These are phyloP conservation scores for Verbena officinalis DNA, from an alignment of 257 asterid species.

Conservation along the genomic window DNA sequence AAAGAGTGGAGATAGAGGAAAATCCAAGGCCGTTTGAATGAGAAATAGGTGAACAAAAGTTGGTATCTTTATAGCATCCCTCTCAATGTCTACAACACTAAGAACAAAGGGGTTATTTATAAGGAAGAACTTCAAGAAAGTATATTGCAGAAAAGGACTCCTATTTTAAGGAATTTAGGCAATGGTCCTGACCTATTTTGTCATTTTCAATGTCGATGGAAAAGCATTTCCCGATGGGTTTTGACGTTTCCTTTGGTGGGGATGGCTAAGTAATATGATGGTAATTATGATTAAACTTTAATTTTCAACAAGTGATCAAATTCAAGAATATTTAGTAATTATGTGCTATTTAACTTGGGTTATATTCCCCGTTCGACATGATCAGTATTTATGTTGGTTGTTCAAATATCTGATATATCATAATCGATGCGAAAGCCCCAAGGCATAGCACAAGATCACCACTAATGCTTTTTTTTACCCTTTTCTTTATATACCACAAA, in stretches of 20 bases:
- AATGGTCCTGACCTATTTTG: conserved; percentile 37
- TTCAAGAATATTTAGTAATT: too few relatives aligned
- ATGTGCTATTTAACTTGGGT: too few relatives aligned
- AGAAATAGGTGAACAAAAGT: conserved; percentile 43
- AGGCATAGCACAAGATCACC: too few relatives aligned
- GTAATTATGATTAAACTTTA: too few relatives aligned
- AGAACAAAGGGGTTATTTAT: conserved; percentile 39
- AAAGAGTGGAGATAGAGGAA: conserved; percentile 39
- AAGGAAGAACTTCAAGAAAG: conserved; percentile 24
- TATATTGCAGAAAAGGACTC: conserved; percentile 36
- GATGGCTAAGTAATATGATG: neutral
- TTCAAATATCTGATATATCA: too few relatives aligned
- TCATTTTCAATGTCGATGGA: conserved; percentile 44
- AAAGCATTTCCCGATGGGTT: conserved; percentile 56
- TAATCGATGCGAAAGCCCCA: too few relatives aligned
- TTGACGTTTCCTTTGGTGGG: conserved; percentile 62
- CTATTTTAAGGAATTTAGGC: conserved; percentile 13
- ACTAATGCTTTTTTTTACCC: too few relatives aligned
- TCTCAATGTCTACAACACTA: conserved; percentile 26
- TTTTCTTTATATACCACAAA: too few relatives aligned
- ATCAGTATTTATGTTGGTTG: too few relatives aligned
- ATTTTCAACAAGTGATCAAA: too few relatives aligned
- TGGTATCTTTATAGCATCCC: conserved; percentile 45
- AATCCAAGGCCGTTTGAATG: conserved; percentile 49
- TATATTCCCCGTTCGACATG: too few relatives aligned